Base-by-base conservation (phyloP, 768 basidiomycete species). In the Russula compacta region DNA sequence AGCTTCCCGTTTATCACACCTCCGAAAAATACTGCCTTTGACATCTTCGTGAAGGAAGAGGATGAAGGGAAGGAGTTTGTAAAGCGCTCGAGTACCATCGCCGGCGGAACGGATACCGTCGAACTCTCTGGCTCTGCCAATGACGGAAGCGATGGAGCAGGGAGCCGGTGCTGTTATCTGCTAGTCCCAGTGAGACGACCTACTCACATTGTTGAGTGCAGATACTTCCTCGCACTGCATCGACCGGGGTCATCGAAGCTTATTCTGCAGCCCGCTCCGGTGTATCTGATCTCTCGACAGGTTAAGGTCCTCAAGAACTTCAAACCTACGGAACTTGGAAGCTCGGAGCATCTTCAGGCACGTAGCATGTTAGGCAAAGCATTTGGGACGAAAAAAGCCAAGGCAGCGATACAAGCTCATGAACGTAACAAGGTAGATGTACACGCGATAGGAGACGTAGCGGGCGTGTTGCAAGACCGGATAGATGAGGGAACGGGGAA, bases 341-440 rank as follows among this genome's bases (percentile, higher is more conserved):
- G 76, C 9, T 74, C 81, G 50, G 80, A 84, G 60, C 83, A 81
- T 59, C 74, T 80, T 43, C 79, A 85, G 53, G 86, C 86, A 15
- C 80, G 86, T 44, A 89, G 82, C 57, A 78, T 82, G n/a, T 81
- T 99, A 1, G 94, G 95, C 36, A 87, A 93, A 71, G 83, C 89
- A 1, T 99, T 99, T 65, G 95, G 95, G 21, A 95, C 94, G 29
- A 91, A 93, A 75, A 98, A 97, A 71, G 92, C 93, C 48, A 88
- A 92, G 72, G 82, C 83, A 10, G 85, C 83, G 33, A 94, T 98
- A 69, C 82, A 82, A 55, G 88, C 92, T 4, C 82, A 81, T 56
- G 93, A 95, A 73, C 82, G 95, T 65, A 95, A 95, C 74, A 85
- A 85, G 71, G 85, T 99, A 40, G 93, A 97, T 74, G 83, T 89